Percentiles rank a stretch among this genome's conserved stretches.
Conservation (phyloP, 371 early-diverging fungal species). For the Actinomucor elegans region DNA sequence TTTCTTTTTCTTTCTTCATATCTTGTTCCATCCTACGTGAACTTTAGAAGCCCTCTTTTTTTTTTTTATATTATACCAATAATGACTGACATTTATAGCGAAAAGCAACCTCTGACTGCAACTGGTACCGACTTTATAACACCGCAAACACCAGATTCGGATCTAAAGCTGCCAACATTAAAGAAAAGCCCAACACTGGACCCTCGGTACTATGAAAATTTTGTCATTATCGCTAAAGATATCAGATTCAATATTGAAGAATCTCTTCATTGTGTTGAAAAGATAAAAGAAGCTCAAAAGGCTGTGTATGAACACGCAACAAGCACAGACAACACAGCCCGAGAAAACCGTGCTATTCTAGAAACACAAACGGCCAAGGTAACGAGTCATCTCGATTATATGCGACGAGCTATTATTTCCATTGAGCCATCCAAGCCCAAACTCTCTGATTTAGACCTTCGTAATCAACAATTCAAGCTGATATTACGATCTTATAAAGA, state of each 20-base stretch:
- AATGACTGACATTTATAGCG: constrained; percentile 1
- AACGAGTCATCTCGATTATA: not conserved
- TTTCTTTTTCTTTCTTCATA: not conserved
- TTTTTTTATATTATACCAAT: not conserved
- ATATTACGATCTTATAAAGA: constrained; percentile 8
- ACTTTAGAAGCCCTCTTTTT: too few relatives aligned
- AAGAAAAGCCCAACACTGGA: not conserved
- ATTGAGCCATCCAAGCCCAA: constrained; percentile 22
- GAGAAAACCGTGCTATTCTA: not conserved
- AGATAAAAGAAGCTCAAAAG: constrained; percentile 10
- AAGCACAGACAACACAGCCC: not conserved
- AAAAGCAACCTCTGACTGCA: constrained; percentile 12
- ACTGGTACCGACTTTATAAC: not conserved
- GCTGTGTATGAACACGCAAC: constrained; percentile 7
- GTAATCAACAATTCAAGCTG: constrained; percentile 13
- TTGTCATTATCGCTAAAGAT: not conserved
- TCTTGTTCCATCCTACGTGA: not conserved
- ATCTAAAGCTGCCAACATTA: not conserved
- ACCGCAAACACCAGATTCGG: too few relatives aligned
- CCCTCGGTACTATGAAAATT: not conserved
- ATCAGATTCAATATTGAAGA: constrained; percentile 9
- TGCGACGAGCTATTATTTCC: not conserved
- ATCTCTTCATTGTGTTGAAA: not conserved
- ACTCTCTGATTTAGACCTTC: constrained; percentile 10
- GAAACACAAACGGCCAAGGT: not conserved